A percentile compares a stretch with the other conserved stretches of the same genome.
These are phyloP conservation scores for Xylaria bambusicola DNA, from an alignment of 495 filamentous ascomycete species.

Conservation along the genomic window DNA sequence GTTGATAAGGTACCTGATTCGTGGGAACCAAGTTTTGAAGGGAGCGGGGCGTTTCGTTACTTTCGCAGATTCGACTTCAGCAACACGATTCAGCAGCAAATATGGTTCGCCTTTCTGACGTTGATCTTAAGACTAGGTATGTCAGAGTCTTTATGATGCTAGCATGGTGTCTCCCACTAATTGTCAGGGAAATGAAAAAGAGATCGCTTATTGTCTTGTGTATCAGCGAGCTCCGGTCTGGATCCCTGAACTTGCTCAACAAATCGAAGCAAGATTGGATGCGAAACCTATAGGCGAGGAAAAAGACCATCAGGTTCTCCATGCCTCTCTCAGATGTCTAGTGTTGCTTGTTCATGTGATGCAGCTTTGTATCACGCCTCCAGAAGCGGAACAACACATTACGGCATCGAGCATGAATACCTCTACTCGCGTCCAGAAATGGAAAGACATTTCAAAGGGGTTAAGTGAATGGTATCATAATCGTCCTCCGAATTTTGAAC, in stretches of 20 bases:
- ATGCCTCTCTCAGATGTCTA: conserved; percentile 16
- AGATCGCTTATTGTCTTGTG: conserved; percentile 24
- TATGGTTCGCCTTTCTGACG: conserved; percentile 14
- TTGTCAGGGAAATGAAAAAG: not conserved
- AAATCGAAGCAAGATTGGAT: conserved; percentile 1
- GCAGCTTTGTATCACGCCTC: conserved; percentile 10
- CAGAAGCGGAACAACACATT: not conserved
- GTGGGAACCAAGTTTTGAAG: conserved; percentile 19
- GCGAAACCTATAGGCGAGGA: not conserved
- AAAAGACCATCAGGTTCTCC: conserved; percentile 2
- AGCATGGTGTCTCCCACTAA: not conserved
- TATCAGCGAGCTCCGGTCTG: conserved; percentile 8
- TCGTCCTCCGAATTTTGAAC: conserved; percentile 16
- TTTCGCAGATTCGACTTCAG: conserved; percentile 8
- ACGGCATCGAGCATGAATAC: not conserved
- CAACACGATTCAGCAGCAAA: conserved; percentile 10
- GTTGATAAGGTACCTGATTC: conserved; percentile 18
- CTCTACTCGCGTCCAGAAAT: not conserved
- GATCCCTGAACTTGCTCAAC: conserved; percentile 8
- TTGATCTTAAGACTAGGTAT: conserved; percentile 22
- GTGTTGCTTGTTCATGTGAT: conserved; percentile 17
- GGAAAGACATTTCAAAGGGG: conserved; percentile 3
- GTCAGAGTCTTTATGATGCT: not conserved
- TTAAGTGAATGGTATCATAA: conserved; percentile 15
- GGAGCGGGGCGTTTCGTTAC: conserved; percentile 2